Evolutionary conservation across 2,329 filamentous ascomycete species (phyloP).

Genomic region (Pseudogymnoascus sp.): DNA sequence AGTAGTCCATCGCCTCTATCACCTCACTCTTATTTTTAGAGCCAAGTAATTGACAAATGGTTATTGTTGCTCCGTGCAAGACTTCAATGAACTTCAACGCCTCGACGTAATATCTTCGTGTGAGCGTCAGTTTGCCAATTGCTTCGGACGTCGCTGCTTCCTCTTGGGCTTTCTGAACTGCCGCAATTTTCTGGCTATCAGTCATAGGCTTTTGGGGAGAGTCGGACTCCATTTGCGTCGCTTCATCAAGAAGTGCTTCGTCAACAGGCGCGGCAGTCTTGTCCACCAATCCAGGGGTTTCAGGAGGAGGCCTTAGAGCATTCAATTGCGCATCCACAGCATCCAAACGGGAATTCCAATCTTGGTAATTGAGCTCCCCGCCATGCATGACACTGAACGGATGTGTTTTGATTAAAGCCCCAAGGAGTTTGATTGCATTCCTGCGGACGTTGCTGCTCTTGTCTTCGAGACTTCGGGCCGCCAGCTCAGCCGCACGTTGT

Average conservation of each 20-base stretch:
- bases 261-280: conserved; percentile 65
- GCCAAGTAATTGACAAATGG: conserved; percentile 79
- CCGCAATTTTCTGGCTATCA: conserved; percentile 68
- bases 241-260: conserved; percentile 74
- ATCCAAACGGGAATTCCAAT: conserved; percentile 78
- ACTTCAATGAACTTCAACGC: conserved; percentile 91
- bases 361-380: conserved; percentile 72
- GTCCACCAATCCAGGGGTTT: conserved; percentile 62
- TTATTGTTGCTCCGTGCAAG: conserved; percentile 71
- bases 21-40: conserved; percentile 98
- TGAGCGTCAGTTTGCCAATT: conserved; percentile 79
- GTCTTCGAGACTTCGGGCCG: conserved; percentile 84
- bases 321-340: conserved; percentile 77
- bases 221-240: conserved; percentile 64
- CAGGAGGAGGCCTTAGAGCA: conserved; percentile 70
- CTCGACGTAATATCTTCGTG: conserved; percentile 85
- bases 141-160: conserved; percentile 85
- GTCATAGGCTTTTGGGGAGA: conserved; percentile 68
- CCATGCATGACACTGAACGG: conserved; percentile 90
- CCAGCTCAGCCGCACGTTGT: conserved; percentile 79
- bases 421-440: conserved; percentile 89
- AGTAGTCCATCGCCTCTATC: conserved; percentile 98
- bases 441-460: conserved; percentile 96
- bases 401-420: conserved; percentile 83
- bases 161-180: conserved; percentile 72